Conservation (phyloP, 2,329 filamentous ascomycete species). For the Xylaria sp. region DNA sequence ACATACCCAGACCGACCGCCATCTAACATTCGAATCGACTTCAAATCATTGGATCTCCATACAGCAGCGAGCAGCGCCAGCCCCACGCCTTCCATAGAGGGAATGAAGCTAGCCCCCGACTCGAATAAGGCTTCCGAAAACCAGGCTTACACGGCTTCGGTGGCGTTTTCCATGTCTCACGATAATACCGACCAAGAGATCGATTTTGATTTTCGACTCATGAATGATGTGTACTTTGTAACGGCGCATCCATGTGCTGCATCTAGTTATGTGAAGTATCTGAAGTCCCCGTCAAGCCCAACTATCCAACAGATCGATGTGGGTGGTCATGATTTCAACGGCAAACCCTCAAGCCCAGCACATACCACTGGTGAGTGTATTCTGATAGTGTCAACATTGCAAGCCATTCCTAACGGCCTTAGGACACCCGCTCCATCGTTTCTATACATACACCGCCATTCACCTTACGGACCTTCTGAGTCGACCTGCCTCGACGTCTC, state of each 20-base stretch:
- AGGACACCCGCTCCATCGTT: slow-evolving; percentile 73
- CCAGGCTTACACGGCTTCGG: slow-evolving; percentile 53
- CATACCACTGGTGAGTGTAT: slow-evolving; percentile 58
- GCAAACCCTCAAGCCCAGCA: slow-evolving; percentile 58
- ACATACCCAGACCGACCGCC: slow-evolving; percentile 60
- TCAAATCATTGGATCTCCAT: slow-evolving; percentile 62
- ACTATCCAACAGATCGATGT: slow-evolving; percentile 68
- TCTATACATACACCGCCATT: slow-evolving; percentile 67
- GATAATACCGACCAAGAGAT: slow-evolving; percentile 53
- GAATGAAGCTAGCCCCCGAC: slow-evolving; percentile 53
- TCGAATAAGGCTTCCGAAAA: slow-evolving; percentile 47
- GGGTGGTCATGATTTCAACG: slow-evolving; percentile 55
- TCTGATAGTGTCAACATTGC: slow-evolving; percentile 1
- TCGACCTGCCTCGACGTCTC: slow-evolving; percentile 51
- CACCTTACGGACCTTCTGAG: slow-evolving; percentile 67
- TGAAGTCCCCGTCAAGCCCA: slow-evolving; percentile 69
- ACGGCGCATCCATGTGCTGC: slow-evolving; percentile 73
- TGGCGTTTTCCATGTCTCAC: slow-evolving; percentile 55
- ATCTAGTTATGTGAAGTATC: slow-evolving; percentile 64
- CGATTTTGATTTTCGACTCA: slow-evolving; percentile 57
- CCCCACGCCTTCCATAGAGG: slow-evolving; percentile 56
- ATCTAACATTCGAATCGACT: slow-evolving; percentile 57
- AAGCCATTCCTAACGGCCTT: slow-evolving; percentile 26
- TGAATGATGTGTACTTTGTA: slow-evolving; percentile 71
- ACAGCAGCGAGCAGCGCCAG: slow-evolving; percentile 56